Base-by-base conservation (phyloP, 2,329 filamentous ascomycete species). In the Alternaria postmessia region DNA sequence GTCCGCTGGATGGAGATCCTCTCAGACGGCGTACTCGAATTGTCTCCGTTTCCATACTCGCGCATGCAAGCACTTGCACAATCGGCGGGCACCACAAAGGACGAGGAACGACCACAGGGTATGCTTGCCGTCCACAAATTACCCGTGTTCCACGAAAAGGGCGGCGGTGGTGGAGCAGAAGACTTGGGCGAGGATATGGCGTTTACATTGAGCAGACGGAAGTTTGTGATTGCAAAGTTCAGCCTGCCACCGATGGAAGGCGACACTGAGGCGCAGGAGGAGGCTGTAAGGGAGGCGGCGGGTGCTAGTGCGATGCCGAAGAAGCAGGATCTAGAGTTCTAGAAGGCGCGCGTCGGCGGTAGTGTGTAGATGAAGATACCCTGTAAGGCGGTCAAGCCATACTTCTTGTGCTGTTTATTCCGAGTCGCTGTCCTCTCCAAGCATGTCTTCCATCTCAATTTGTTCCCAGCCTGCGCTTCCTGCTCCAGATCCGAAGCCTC, bases 241-340 rank as follows among this genome's bases (percentile, higher is more conserved):
- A 95, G 91, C 75, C 82, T 99, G 43, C 95, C 95, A 26, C 95
- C 95, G 0, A 83, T 94, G 41, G 91, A 93, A 55, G 92, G 91
- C 2, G 92, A 93, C 66, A 86, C 81, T 43, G 87, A 88, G 69
- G 87, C 84, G 14, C 87, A 88, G 73, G 82, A 84, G 59, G 81
- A 80, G 12, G 70, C 70, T 41, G 71, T 71, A 14, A 66, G 72
- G 48, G 79, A 58, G 77, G 71, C 42, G 63, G 71, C 74, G 34
- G 62, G 73, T 74, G 51, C 79, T 78, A 63, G 85, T 3, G 85
- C 84, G 52, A 92, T 92, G 57, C 76, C 76, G 47, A 75, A 68
- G 51, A 79, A 79, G 64, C 67, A 72, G 39, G 88, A 91, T 66
- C 85, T 96, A 51, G 91, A 95, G 52, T 96, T 96, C 49, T 78